Percentiles rank a stretch among this genome's conserved stretches.
These are phyloP conservation scores for Calonectria fujianensis DNA, from an alignment of 2,329 filamentous ascomycete species.

Conservation along the genomic window DNA sequence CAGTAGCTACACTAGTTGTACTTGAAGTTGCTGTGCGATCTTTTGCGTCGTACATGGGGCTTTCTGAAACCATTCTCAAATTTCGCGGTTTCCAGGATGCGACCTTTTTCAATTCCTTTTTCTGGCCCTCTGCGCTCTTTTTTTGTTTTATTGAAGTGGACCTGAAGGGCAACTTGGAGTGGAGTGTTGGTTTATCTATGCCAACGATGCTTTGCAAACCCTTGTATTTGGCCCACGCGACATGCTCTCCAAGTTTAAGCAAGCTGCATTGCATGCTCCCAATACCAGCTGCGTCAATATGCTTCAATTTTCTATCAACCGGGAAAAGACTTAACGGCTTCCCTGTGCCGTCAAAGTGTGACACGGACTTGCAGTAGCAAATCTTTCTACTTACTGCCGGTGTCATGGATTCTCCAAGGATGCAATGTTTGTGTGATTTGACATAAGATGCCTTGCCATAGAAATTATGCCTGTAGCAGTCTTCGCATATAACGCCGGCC, in stretches of 20 bases:
- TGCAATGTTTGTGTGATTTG: slow-evolving; percentile 8
- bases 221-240: slow-evolving; percentile 20
- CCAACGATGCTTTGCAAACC: slow-evolving; percentile 12
- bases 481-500: slow-evolving; percentile 2
- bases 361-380: slow-evolving; percentile 8
- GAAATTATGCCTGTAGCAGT: neutral
- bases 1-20: slow-evolving; percentile 11
- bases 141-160: neutral
- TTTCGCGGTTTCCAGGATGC: slow-evolving; percentile 12
- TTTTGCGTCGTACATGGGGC: slow-evolving; percentile 6
- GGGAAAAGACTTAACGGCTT: slow-evolving; percentile 12
- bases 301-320: neutral
- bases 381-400: slow-evolving; percentile 17
- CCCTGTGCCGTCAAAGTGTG: slow-evolving; percentile 3
- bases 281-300: slow-evolving; percentile 1
- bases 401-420: slow-evolving; percentile 5
- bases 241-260: slow-evolving; percentile 6
- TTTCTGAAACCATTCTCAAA: slow-evolving; percentile 13
- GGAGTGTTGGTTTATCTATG: neutral
- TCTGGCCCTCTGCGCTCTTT: neutral
- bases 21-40: slow-evolving; percentile 12
- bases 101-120: neutral
- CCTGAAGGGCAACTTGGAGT: slow-evolving; percentile 6
- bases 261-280: slow-evolving; percentile 18
- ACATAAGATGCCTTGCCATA: neutral